A percentile compares a stretch with the other conserved stretches of the same genome.
phyloP scores from a whole-genome alignment of 2,329 filamentous ascomycete species.

The Alternaria viburni region DNA sequence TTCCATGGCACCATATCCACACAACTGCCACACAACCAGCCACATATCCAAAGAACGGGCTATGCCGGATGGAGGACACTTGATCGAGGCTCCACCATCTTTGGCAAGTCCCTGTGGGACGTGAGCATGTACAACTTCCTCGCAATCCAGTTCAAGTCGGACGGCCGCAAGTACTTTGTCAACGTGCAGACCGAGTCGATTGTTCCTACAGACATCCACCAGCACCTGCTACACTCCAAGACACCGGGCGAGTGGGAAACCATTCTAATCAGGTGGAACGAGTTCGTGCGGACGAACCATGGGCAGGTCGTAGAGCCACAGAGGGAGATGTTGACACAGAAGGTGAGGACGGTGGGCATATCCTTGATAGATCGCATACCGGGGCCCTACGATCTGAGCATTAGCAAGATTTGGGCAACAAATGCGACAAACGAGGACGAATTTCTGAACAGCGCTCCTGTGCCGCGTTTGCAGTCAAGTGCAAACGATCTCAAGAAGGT shows the following conservation, averaged over 20 bases:
- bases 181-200: constrained; percentile 96
- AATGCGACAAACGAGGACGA: constrained; percentile 62
- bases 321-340: constrained; percentile 84
- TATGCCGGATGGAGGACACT: constrained; percentile 90
- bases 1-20: constrained; percentile 92
- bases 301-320: constrained; percentile 93
- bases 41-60: constrained; percentile 78
- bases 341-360: constrained; percentile 83
- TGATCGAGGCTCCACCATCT: constrained; percentile 78
- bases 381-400: constrained; percentile 84
- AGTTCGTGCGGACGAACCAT: constrained; percentile 94
- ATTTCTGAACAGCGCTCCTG: constrained; percentile 32
- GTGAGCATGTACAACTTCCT: constrained; percentile 89
- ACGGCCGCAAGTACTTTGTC: constrained; percentile 90
- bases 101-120: constrained; percentile 85
- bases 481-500: constrained; percentile 26
- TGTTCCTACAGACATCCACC: constrained; percentile 93
- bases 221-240: constrained; percentile 84
- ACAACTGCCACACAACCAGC: constrained; percentile 75
- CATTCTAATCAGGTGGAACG: constrained; percentile 85
- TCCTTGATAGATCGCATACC: constrained; percentile 88
- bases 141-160: constrained; percentile 85
- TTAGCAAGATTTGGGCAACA: constrained; percentile 90
- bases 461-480: constrained; percentile 28
- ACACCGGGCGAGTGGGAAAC: constrained; percentile 92